Percentiles rank a stretch among this genome's conserved stretches.
Conservation (phyloP, 768 basidiomycete species). For the Coprinopsis strossmayeri region DNA sequence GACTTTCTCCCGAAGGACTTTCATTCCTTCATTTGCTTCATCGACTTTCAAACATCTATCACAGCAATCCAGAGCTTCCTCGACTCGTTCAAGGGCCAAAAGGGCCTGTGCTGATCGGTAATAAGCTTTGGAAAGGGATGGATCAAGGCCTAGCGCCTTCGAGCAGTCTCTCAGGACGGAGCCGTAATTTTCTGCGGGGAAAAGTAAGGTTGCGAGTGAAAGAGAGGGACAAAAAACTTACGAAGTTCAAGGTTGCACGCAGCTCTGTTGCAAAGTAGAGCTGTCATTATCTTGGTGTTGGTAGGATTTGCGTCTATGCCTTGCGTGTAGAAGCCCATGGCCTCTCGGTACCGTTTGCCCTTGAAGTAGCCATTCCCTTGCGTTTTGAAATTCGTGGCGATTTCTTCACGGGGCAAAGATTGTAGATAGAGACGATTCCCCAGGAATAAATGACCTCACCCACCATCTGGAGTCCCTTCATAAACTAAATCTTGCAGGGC, state of each 20-base stretch:
- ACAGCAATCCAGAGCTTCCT: constrained; percentile 84
- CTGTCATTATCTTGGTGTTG: constrained; percentile 49
- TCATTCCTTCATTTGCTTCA: constrained; percentile 47
- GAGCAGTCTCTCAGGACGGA: constrained; percentile 83
- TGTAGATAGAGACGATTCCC: not conserved
- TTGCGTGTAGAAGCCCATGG: constrained; percentile 84
- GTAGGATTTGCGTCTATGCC: constrained; percentile 82
- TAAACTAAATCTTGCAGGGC: constrained; percentile 82
- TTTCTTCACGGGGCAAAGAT: constrained; percentile 36
- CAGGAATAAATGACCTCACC: constrained; percentile 27
- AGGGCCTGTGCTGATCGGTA: constrained; percentile 83
- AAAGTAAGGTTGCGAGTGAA: not conserved
- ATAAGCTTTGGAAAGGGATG: constrained; percentile 70
- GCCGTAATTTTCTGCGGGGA: constrained; percentile 73
- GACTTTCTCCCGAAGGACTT: constrained; percentile 40
- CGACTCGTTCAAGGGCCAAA: constrained; percentile 60
- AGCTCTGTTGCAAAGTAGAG: constrained; percentile 82
- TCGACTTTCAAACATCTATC: constrained; percentile 59
- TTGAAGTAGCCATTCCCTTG: constrained; percentile 95
- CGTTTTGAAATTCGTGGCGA: constrained; percentile 88
- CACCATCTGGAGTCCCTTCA: constrained; percentile 93
- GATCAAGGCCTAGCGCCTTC: constrained; percentile 55
- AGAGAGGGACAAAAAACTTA: constrained; percentile 27
- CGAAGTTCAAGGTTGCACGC: constrained; percentile 89
- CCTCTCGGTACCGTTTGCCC: constrained; percentile 82